Base-by-base conservation (phyloP, 1,284 basidiomycete species). In the Phaffia rhodozyma region DNA sequence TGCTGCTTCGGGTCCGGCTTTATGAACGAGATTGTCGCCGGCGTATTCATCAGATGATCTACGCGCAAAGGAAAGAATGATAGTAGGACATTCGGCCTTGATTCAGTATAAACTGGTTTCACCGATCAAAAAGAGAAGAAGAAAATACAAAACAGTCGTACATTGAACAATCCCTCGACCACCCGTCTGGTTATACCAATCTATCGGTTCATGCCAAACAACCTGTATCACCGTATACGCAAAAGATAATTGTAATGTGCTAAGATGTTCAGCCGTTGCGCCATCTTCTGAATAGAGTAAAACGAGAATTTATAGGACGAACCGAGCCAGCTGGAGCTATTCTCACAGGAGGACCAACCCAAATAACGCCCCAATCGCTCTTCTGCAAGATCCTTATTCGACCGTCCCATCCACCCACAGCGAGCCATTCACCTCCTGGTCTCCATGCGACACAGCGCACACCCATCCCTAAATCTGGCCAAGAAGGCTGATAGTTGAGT, bases 121-220 rank as follows among this genome's bases (percentile, higher is more conserved):
- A 43, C 38, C 2, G 7, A 16, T 16, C 38, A 43, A 16, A 51
- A 43, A 16, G 38, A 43, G 2, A n/a, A 55, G 7, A 30, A 21
- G 52, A 55, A 62, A 16, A 56, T 62, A 30, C 27, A 61, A 32
- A 50, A 48, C 20, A 54, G 6, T 47, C 29, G 57, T 70, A 89
- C 89, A 91, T 30, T 88, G 86, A 43, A 91, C 77, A 73, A 90
- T 91, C 5, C 87, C 87, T 64, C 85, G 82, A 20, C 85, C 86
- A 70, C 84, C 81, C 0, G 87, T 89, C 0, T 84, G 79, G 72
- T 86, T 85, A 43, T 89, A 75, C 90, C 90, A 92, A 66, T 83
- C 83, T 0, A 78, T 69, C 2, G 89, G 88, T 71, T 92, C 90
- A 62, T 84, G 80, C 89, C 89, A 92, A 11, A 88, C 78, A 20